phyloP scores from a whole-genome alignment of 2,329 filamentous ascomycete genomes.

The Talaromyces sp. region DNA sequence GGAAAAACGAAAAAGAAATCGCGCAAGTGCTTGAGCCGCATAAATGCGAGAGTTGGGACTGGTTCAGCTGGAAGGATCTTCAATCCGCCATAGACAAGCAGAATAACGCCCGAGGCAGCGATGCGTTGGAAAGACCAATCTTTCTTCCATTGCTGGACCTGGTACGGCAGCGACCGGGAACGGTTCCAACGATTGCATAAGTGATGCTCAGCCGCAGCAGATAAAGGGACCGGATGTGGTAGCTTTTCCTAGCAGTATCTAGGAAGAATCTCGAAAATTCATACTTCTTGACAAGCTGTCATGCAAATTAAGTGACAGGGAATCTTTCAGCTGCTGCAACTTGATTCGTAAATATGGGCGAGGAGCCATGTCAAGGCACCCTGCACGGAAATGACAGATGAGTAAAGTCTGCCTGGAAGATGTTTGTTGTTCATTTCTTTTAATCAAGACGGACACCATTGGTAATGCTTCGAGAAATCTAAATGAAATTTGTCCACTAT shows the following conservation, averaged over 20 bases:
- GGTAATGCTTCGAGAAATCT: background rate
- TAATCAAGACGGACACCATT: background rate
- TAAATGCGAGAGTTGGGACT: conserved; percentile 56
- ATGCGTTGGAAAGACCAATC: conserved; percentile 30
- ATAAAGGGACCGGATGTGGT: background rate
- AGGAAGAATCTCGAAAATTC: too few species aligned
- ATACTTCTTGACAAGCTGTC: background rate
- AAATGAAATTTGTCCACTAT: background rate
- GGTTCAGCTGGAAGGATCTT: conserved; percentile 50
- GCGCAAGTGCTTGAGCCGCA: conserved; percentile 55
- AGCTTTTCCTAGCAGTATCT: background rate
- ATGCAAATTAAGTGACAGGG: background rate
- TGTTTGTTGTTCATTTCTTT: background rate
- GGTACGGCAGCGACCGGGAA: conserved; percentile 37
- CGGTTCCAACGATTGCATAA: conserved; percentile 25
- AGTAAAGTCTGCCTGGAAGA: background rate
- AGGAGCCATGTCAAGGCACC: background rate
- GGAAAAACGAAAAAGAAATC: conserved; percentile 47
- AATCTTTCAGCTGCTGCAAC: background rate
- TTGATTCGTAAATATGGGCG: background rate
- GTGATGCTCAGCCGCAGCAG: background rate
- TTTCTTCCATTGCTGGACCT: conserved; percentile 50
- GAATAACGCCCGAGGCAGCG: conserved; percentile 29
- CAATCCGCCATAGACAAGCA: conserved; percentile 33
- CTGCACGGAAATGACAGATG: background rate